phyloP scores from a whole-genome alignment of 2,329 filamentous ascomycete species.

The Ascochyta koolunga region DNA sequence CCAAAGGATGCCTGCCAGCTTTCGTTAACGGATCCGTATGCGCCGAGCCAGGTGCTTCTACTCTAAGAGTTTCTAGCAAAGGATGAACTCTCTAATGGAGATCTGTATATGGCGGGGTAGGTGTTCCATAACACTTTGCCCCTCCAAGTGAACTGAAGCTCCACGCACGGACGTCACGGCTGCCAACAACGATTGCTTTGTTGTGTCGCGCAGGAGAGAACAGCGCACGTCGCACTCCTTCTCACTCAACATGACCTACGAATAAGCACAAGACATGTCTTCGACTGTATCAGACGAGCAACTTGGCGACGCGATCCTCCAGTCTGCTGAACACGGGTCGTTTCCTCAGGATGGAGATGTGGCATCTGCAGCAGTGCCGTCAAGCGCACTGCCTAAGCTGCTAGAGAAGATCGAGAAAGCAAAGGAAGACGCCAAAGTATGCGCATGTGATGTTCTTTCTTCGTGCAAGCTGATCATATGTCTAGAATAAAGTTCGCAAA shows the following conservation, averaged over 20 bases:
- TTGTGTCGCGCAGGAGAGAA: slow-evolving; percentile 13
- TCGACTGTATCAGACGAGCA: slow-evolving; percentile 39
- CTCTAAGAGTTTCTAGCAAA: background rate
- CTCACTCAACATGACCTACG: slow-evolving; percentile 25
- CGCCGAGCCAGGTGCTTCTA: slow-evolving; percentile 4
- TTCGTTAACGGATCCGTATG: background rate
- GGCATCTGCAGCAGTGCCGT: slow-evolving; percentile 58
- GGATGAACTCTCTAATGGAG: background rate
- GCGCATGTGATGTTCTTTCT: background rate
- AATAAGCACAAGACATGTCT: slow-evolving; percentile 31
- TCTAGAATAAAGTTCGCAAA: slow-evolving; percentile 71
- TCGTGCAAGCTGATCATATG: slow-evolving; percentile 7
- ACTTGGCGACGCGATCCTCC: slow-evolving; percentile 66
- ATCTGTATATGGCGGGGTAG: slow-evolving; percentile 10
- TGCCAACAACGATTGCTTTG: slow-evolving; percentile 7
- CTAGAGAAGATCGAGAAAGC: slow-evolving; percentile 59
- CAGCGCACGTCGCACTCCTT: slow-evolving; percentile 2
- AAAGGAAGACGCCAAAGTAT: slow-evolving; percentile 60
- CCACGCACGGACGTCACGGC: slow-evolving; percentile 18
- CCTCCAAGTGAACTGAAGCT: slow-evolving; percentile 15
- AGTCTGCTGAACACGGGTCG: slow-evolving; percentile 63
- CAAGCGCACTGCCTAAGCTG: slow-evolving; percentile 56
- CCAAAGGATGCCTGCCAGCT: slow-evolving; percentile 1
- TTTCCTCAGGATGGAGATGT: slow-evolving; percentile 65
- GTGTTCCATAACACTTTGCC: slow-evolving; percentile 4